phyloP scores from a whole-genome alignment of 192 early-diverging fungal species.

The Irineochytrium annulatum region DNA sequence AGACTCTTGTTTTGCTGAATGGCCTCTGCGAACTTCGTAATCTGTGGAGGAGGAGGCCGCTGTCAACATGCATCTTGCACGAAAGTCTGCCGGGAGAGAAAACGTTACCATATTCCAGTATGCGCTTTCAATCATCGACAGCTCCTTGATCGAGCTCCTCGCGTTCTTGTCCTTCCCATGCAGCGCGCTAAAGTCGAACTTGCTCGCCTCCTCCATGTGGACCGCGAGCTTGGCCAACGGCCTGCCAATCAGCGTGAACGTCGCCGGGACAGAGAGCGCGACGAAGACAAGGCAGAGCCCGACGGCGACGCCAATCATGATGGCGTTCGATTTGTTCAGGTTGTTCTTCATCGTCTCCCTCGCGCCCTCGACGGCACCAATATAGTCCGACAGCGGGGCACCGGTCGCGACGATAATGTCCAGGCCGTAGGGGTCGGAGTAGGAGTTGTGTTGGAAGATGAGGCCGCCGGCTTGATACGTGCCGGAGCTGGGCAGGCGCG shows the following conservation, averaged over 20 bases:
- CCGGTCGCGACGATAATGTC: neutral
- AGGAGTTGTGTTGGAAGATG: neutral
- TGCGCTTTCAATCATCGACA: neutral
- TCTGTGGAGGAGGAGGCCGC: neutral
- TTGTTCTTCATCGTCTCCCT: neutral
- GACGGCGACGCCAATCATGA: neutral
- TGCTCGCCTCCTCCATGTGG: neutral
- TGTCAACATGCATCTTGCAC: too few species aligned
- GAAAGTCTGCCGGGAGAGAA: too few species aligned
- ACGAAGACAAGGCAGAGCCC: neutral
- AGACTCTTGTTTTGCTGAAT: neutral
- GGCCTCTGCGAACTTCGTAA: neutral
- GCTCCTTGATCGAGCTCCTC: neutral
- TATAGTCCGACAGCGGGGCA: neutral
- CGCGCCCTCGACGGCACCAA: neutral
- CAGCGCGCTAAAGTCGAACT: neutral
- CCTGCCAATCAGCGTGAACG: neutral
- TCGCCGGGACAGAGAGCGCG: neutral
- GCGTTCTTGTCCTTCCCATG: neutral
- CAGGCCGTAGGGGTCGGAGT: neutral
- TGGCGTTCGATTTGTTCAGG: neutral
- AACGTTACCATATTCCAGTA: constrained; percentile 7
- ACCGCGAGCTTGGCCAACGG: neutral
- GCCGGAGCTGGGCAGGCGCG: neutral
- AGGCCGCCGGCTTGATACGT: neutral